phyloP scores from a whole-genome alignment of 163 green algal genomes.

The Coccomyxa subellipsoidea region DNA sequence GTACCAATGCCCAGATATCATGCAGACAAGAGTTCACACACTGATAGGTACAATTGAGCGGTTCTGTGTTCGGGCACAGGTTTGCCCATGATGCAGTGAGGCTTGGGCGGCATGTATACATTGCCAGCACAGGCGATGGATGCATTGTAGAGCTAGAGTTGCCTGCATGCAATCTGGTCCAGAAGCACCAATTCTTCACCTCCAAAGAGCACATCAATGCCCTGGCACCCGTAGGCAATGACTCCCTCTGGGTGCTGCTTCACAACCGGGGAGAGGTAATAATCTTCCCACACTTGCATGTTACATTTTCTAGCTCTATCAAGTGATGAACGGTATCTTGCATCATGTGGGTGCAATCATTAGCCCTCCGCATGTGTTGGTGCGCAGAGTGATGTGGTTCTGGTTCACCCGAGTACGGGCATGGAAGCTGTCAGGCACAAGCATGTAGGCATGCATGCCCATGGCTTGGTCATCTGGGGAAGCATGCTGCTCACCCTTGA shows the following conservation, averaged over 20 bases:
- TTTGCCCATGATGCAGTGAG: slow-evolving; percentile 67
- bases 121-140: slow-evolving; percentile 56
- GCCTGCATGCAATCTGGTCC: slow-evolving; percentile 27
- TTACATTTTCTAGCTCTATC: neutral
- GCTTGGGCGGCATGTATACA: slow-evolving; percentile 44
- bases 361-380: neutral
- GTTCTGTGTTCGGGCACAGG: neutral
- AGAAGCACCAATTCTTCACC: slow-evolving; percentile 48
- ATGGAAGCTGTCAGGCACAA: slow-evolving; percentile 18
- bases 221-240: slow-evolving; percentile 45
- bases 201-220: slow-evolving; percentile 63
- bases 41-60: too few relatives aligned
- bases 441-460: slow-evolving; percentile 43
- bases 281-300: neutral
- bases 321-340: neutral
- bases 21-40: too few relatives aligned
- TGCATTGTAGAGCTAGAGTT: slow-evolving; percentile 57
- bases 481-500: slow-evolving; percentile 46
- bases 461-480: slow-evolving; percentile 43
- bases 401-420: neutral
- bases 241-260: slow-evolving; percentile 62
- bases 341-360: neutral
- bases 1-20: neutral
- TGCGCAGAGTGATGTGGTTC: neutral
- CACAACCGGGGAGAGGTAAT: slow-evolving; percentile 63